phyloP scores from a whole-genome alignment of 140 eudicot genomes.

The Ambrosia hybrid region DNA sequence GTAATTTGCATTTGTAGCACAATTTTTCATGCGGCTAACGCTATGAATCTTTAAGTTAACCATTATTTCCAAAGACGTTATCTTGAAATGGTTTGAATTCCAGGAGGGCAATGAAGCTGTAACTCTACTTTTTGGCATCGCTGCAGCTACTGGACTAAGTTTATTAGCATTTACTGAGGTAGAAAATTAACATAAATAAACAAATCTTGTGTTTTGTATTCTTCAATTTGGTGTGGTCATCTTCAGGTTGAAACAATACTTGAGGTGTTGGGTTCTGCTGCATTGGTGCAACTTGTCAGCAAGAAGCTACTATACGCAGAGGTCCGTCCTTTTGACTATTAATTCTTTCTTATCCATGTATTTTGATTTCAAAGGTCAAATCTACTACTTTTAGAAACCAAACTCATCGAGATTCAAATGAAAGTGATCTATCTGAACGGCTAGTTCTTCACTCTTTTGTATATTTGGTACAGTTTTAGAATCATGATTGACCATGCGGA shows the following conservation, averaged over 20 bases:
- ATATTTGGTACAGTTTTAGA: too few relatives aligned
- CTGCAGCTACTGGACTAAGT: constrained; percentile 87
- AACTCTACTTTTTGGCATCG: constrained; percentile 58
- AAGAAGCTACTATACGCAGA: constrained; percentile 89
- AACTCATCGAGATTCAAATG: too few relatives aligned
- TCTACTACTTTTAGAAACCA: too few relatives aligned
- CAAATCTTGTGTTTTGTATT: constrained; percentile 9
- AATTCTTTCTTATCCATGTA: background rate
- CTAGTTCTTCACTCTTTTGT: too few relatives aligned
- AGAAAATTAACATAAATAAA: background rate
- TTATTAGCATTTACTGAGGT: constrained; percentile 84
- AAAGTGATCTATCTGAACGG: too few relatives aligned
- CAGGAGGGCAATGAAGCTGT: constrained; percentile 73
- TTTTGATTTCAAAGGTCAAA: too few relatives aligned
- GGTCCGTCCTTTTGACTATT: constrained; percentile 51
- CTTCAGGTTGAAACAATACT: constrained; percentile 87
- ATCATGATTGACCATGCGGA: too few relatives aligned
- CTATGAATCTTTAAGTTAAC: too few relatives aligned
- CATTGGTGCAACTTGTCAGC: constrained; percentile 76
- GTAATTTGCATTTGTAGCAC: background rate
- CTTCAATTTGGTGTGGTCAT: constrained; percentile 7
- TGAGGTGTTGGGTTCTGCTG: constrained; percentile 87
- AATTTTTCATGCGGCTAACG: background rate
- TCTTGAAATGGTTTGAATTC: constrained; percentile 19
- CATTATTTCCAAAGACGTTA: too few relatives aligned